Base-by-base conservation (phyloP, 129 eudicot species). In the Solidago caesia region DNA sequence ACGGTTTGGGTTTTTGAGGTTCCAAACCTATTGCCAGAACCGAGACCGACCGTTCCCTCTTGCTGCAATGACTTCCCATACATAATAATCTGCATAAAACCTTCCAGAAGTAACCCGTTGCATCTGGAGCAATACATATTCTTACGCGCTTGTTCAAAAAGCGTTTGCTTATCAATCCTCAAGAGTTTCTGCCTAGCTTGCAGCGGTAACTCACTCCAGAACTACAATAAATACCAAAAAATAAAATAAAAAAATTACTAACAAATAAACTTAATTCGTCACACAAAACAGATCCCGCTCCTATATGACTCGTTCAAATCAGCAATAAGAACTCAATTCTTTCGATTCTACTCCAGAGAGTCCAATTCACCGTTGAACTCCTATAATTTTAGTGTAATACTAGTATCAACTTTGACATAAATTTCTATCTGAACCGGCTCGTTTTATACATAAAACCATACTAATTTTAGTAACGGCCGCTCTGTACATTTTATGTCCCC, bases 41-140 rank as follows among this genome's bases (percentile, higher is more conserved):
- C 77, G 62, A 79, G 82, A 43, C 79, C 78, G 25, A 74, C 75
- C 14, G 56, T 70, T 61, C 83, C 91, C 70, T 90, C 93, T 41
- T 81, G 93, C 73, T 87, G 93, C 83, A 87, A 69, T 56, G 96
- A 90, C 83, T 87, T 90, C 11, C 96, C 93, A 75, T 87, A 84
- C 91, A 82, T 87, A 69, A 87, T 86, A 80, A 90, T 90, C 86
- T 88, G 99, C 85, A 84, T 47, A 76, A 88, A 94, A 57, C 99
- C 97, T 80, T 94, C 99, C 41, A 88, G 97, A 82, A 94, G 87
- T 66, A 94, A 81, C 70, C 99, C 99, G 7, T 94, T 91, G 87
- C 99, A 94, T 81, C 97, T 88, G 51, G 99, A 94, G 73, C 99
- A 94, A 82, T 91, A 94, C 97, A 94, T 87, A 68, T 88, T 88